Evolutionary conservation across 768 basidiomycete species (phyloP), one percentile per base, ranked within the genome.

Genomic region (Naematelia encephala): DNA sequence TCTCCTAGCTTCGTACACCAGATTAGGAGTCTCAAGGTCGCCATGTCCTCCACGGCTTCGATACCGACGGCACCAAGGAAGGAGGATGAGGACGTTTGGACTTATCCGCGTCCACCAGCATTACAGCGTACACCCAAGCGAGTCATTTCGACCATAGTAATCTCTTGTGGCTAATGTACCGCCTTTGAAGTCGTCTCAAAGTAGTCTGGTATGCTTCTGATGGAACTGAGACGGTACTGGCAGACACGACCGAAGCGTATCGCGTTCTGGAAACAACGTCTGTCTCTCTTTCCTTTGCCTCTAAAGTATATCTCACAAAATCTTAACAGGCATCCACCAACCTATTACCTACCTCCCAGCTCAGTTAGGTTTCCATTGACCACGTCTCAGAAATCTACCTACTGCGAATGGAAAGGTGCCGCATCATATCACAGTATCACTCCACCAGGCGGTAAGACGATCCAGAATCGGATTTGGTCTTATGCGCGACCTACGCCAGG

Each of bases 261-360:
- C 56, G 75, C 11, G 74, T 77, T 0, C 63, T 73, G 8, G 75
- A 77, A 42, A 77, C 74, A 19, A 69, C 64, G 72, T 73, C 51
- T 44, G 66, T 27, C 12, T 42, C 19, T 28, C 21, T 16, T 21
- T 22, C 22, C n/a, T 19, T 27, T 55, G 51, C 25, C 10, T 22
- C n/a, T n/a, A n/a, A n/a, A n/a, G n/a, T n/a, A n/a, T n/a, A n/a
- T n/a, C n/a, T n/a, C n/a, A n/a, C n/a, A n/a, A n/a, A n/a, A n/a
- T n/a, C 39, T 16, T 51, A n/a, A 42, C 47, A 73, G 72, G n/a
- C 73, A 77, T 57, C 75, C 75, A 13, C 75, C 75, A 1, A 77
- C 75, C 0, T 77, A 77, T 47, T 77, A 77, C 58, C 55, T 77
- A 0, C 73, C 75, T 4, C 68, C 68, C 11, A 43, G 50, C 1